A percentile compares a stretch with the other conserved stretches of the same genome.
Evolutionary conservation across 768 basidiomycete genomes (phyloP).

Genomic region (Podaxis sp.): DNA sequence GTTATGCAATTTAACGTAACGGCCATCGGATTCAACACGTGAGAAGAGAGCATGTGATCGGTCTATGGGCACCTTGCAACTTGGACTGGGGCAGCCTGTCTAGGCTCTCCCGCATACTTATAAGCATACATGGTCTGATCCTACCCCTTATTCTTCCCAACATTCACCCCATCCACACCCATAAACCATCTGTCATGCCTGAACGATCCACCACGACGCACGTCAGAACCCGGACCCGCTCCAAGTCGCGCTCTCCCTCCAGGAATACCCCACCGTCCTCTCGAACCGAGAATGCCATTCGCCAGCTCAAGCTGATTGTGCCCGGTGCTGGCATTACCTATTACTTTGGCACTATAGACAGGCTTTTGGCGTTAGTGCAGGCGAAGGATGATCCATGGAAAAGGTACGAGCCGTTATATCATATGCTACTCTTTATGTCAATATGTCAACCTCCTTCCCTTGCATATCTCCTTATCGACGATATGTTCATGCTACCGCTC

Average conservation of each 20-base stretch:
- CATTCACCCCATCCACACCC: not conserved
- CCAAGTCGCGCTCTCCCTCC: not conserved
- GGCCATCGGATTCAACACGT: not conserved
- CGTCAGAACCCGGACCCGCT: not conserved
- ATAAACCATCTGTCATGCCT: not conserved
- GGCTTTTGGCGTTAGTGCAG: conserved; percentile 46
- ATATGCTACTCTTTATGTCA: not conserved
- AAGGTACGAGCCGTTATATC: conserved; percentile 40
- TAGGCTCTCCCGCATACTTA: not conserved
- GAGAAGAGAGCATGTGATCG: conserved; percentile 6
- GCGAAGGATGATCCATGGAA: conserved; percentile 46
- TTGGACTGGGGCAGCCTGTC: not conserved
- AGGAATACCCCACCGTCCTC: conserved; percentile 27
- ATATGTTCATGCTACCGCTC: not conserved
- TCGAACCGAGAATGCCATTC: conserved; percentile 49
- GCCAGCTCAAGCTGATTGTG: conserved; percentile 74
- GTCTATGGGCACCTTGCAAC: not conserved
- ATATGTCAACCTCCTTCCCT: conserved; percentile 12
- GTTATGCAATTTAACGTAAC: too few relatives aligned
- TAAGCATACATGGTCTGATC: not conserved
- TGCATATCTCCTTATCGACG: not conserved
- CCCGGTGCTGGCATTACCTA: conserved; percentile 69
- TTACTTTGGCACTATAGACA: conserved; percentile 54
- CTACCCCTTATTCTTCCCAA: not conserved
- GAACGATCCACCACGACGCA: not conserved